Conservation (phyloP, 2,329 filamentous ascomycete genomes). For the Aspergillus quadrilineatus region DNA sequence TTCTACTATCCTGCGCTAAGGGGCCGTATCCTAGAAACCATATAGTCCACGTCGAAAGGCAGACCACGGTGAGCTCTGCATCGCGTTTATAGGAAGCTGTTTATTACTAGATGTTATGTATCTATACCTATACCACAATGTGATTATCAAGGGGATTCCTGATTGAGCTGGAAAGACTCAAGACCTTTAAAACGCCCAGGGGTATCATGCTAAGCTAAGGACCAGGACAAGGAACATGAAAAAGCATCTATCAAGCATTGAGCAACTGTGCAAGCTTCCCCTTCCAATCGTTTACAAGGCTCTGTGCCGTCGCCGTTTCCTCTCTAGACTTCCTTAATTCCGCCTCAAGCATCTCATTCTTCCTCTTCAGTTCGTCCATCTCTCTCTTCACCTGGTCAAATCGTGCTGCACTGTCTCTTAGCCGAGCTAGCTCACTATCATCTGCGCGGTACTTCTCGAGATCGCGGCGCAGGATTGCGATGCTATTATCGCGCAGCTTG, state of each 20-base stretch:
- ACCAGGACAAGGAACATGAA: background rate
- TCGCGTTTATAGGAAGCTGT: too few species aligned
- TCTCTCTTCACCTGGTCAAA: background rate
- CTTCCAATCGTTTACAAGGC: conserved; percentile 1
- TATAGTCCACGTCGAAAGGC: too few species aligned
- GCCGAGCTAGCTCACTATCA: background rate
- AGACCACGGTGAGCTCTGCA: too few species aligned
- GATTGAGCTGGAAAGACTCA: too few species aligned
- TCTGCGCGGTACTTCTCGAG: background rate
- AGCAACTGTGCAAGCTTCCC: conserved; percentile 5
- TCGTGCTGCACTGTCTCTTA: background rate
- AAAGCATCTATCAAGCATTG: background rate
- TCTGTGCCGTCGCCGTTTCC: background rate
- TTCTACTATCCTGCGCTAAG: too few species aligned
- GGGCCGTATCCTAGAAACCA: too few species aligned
- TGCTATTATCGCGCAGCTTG: conserved; percentile 3
- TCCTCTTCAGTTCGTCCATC: background rate
- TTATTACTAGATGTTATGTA: too few species aligned
- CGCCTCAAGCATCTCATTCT: background rate
- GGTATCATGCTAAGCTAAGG: background rate
- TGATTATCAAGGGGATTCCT: too few species aligned
- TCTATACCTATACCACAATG: too few species aligned
- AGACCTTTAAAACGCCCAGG: too few species aligned
- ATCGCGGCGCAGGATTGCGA: background rate
- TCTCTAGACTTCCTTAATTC: background rate